phyloP scores from a whole-genome alignment of 768 basidiomycete species.

The Termitomyces sp. region DNA sequence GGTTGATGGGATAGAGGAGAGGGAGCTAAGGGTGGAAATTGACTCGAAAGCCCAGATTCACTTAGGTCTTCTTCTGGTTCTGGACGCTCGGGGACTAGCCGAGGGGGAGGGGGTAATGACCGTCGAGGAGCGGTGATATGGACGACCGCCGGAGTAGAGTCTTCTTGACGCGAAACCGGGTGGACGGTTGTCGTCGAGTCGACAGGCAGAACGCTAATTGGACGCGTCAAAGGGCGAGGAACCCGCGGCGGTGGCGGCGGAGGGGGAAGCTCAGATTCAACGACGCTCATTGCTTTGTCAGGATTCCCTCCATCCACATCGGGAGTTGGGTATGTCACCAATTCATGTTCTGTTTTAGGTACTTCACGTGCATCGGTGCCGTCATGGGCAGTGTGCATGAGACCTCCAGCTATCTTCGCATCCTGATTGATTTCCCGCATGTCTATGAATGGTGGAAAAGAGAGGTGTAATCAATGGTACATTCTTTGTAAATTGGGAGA shows the following conservation, averaged over 20 bases:
- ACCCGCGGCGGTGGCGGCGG: slow-evolving; percentile 14
- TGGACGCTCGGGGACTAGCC: slow-evolving; percentile 21
- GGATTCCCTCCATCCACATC: slow-evolving; percentile 2
- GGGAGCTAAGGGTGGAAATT: background rate
- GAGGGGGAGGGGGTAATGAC: slow-evolving; percentile 17
- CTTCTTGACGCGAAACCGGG: slow-evolving; percentile 1
- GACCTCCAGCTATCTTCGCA: background rate
- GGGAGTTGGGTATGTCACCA: background rate
- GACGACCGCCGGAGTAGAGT: background rate
- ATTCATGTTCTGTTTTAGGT: slow-evolving; percentile 8
- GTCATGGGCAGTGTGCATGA: slow-evolving; percentile 9
- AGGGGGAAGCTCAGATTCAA: slow-evolving; percentile 2
- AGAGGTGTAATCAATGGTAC: slow-evolving; percentile 22
- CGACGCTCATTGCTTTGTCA: slow-evolving; percentile 3
- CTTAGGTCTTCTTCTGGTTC: slow-evolving; percentile 20
- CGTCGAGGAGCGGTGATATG: slow-evolving; percentile 1
- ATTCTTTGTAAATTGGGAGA: slow-evolving; percentile 13
- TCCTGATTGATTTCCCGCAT: slow-evolving; percentile 6
- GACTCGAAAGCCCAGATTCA: slow-evolving; percentile 2
- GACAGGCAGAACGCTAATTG: slow-evolving; percentile 3
- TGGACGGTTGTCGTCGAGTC: slow-evolving; percentile 5
- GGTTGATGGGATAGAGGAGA: background rate
- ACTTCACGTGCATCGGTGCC: slow-evolving; percentile 6
- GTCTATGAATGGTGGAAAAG: slow-evolving; percentile 12
- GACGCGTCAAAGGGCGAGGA: slow-evolving; percentile 10